Base-by-base conservation (phyloP, 2,329 filamentous ascomycete genomes). In the Biscogniauxia marginata region DNA sequence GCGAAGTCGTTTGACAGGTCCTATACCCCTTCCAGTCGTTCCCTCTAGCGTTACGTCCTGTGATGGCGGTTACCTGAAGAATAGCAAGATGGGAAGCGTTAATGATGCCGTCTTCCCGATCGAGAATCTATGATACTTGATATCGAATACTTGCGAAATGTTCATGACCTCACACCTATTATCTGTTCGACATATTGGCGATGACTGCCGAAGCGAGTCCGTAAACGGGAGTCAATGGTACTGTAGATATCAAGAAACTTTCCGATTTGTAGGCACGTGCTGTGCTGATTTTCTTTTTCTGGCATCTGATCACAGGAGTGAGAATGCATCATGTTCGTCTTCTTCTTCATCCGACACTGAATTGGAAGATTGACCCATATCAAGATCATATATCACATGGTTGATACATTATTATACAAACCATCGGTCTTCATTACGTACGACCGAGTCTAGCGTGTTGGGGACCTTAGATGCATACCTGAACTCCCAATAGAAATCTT, bases 191-290 rank as follows among this genome's bases (percentile, higher is more conserved):
- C 23, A 18, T 20, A 43, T 16, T 21, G 49, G 30, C n/a, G 30
- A 39, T 4, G 30, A 16, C 30, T 53, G 51, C 61, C 61, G 61
- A 63, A 46, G 55, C 57, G 52, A 56, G 50, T 54, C 60, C 60
- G 58, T 56, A 44, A 22, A 16, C 52, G 23, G 47, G 43, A 34
- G 48, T 13, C 50, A 21, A n/a, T 51, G 39, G 39, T 56, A 49
- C 25, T 30, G 21, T 21, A 50, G 45, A 30, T 46, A 46, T 46
- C 23, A 30, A 19, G 16, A 24, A 46, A 43, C 49, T 46, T 56
- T 39, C 53, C 47, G 21, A 53, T 47, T 44, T 43, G 39, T 46
- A 21, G 45, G 34, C 46, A 46, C 47, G 46, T 49, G 34, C 53
- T 52, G 48, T 44, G 54, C 39, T 19, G 18, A 46, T 52, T 20